Base-by-base conservation (phyloP, 148 eudicot species). In the Nepenthes mirabilis region DNA sequence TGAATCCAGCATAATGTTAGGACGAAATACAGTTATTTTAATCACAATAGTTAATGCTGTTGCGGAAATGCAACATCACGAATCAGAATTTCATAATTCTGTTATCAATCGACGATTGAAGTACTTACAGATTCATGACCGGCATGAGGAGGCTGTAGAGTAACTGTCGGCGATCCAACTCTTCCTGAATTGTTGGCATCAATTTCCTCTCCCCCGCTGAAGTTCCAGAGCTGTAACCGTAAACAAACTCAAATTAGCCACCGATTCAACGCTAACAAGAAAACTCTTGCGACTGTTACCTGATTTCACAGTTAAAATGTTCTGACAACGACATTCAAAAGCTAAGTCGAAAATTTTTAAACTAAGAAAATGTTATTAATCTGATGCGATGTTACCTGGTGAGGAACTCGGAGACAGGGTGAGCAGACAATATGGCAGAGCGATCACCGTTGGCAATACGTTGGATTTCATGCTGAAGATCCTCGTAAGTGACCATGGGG, bases 151-250 rank as follows among this genome's bases (percentile, higher is more conserved):
- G 94, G 59, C 94, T 83, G 78, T 90, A 90, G 0, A 90, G 78
- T 14, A 80, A 71, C 73, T 83, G 90, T 50, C 94, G 85, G 14
- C 97, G 94, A 66, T 83, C 81, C 60, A 82, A 64, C 72, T 90
- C 97, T 59, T 90, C 97, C 66, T 75, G 60, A 63, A 86, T 90
- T 45, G 97, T 86, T 3, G 97, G 97, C 90, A 86, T 86, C 34
- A 90, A 66, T 58, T 90, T 90, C 68, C 95, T 82, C 57, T 90
- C 97, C 9, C 97, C 97, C 23, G 95, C 94, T 33, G 97, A 90
- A 9, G 97, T 90, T 9, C 97, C 97, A 51, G 94, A 90, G 63
- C 97, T 90, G 79, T 64, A 55, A 36, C 23, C 23, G 23, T 23
- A 23, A 23, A 23, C 23, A 23, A 23, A 23, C 23, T 23, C 23